Conservation (phyloP, 768 basidiomycete genomes). For the Phaffia australis region DNA sequence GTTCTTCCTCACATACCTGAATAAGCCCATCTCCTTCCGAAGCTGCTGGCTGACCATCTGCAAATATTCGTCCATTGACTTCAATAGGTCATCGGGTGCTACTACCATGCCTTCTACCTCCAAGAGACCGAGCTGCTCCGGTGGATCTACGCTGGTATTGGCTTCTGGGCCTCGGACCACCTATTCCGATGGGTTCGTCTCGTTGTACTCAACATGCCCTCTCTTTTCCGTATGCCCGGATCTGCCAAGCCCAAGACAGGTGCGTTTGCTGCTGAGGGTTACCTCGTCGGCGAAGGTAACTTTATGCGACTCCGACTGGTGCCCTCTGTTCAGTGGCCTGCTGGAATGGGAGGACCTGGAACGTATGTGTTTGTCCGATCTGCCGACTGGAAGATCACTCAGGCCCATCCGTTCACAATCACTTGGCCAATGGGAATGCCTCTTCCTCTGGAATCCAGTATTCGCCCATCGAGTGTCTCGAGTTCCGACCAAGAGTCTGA, state of each 20-base stretch:
- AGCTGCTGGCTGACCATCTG: not conserved
- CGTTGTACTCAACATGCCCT: constrained; percentile 7
- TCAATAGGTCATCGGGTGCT: not conserved
- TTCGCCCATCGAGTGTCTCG: not conserved
- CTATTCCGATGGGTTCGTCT: not conserved
- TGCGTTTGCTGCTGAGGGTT: not conserved
- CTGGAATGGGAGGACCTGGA: constrained; percentile 10
- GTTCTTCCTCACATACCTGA: not conserved
- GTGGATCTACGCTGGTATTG: constrained; percentile 17
- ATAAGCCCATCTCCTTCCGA: not conserved
- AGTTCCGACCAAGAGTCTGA: not conserved
- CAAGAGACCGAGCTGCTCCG: not conserved
- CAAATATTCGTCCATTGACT: too few species aligned
- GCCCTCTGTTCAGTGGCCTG: constrained; percentile 7
- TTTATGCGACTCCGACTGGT: constrained; percentile 15
- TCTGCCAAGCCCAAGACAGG: not conserved
- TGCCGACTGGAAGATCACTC: not conserved
- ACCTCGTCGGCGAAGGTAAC: constrained; percentile 16
- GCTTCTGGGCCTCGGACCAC: constrained; percentile 9
- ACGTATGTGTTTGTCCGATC: constrained; percentile 16
- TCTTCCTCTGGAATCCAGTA: not conserved
- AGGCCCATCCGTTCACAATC: constrained; percentile 17
- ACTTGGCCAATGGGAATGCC: constrained; percentile 13
- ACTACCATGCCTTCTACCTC: constrained; percentile 14
- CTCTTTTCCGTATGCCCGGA: not conserved